Evolutionary conservation across 192 early-diverging fungal species (phyloP).

Genomic region (Backusella morwellensis): DNA sequence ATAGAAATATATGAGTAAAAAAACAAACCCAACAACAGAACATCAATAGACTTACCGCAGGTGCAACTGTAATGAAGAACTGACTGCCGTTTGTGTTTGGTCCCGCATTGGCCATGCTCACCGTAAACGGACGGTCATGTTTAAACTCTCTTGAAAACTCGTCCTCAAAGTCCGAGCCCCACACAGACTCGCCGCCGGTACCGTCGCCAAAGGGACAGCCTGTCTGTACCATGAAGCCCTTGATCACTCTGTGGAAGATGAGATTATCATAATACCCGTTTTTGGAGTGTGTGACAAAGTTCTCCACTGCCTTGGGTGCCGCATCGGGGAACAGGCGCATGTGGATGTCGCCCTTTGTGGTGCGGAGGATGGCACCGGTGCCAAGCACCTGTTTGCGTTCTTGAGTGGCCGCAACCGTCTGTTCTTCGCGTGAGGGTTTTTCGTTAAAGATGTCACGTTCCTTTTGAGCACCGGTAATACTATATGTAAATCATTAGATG

Average conservation of each 20-base stretch:
- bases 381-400: slow-evolving; percentile 63
- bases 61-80: slow-evolving; percentile 94
- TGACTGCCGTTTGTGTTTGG: slow-evolving; percentile 90
- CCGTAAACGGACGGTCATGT: slow-evolving; percentile 88
- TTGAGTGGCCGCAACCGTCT: slow-evolving; percentile 76
- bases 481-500: neutral
- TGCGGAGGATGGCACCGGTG: slow-evolving; percentile 78
- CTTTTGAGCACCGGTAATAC: slow-evolving; percentile 40
- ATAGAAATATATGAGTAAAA: slow-evolving; percentile 10
- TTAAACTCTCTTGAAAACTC: slow-evolving; percentile 78
- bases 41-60: slow-evolving; percentile 65
- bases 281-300: slow-evolving; percentile 85
- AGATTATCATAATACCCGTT: slow-evolving; percentile 89
- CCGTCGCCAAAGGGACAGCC: slow-evolving; percentile 89
- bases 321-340: slow-evolving; percentile 86
- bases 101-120: slow-evolving; percentile 95
- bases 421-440: slow-evolving; percentile 94
- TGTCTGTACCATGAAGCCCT: slow-evolving; percentile 97
- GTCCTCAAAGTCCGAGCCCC: slow-evolving; percentile 93
- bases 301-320: slow-evolving; percentile 93
- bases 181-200: slow-evolving; percentile 91
- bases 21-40: neutral
- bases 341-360: slow-evolving; percentile 90
- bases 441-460: slow-evolving; percentile 97
- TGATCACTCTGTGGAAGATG: slow-evolving; percentile 97